Conservation (phyloP, 345 rosid species). For the Gossypium longicalyx region DNA sequence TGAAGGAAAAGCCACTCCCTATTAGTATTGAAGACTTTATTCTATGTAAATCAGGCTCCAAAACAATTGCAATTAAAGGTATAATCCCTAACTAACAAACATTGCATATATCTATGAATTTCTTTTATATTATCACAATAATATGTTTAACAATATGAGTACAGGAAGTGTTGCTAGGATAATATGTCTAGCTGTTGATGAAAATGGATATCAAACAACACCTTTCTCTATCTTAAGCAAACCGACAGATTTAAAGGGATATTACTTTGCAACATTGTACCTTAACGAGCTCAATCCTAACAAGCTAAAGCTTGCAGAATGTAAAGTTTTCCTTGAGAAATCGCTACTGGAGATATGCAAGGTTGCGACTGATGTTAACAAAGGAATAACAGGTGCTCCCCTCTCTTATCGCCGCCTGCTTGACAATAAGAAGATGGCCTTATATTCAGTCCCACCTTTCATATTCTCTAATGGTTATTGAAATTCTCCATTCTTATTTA, state of each 20-base stretch:
- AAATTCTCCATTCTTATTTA: not conserved
- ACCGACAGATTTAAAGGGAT: conserved; percentile 33
- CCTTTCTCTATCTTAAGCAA: conserved; percentile 27
- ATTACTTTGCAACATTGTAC: conserved; percentile 30
- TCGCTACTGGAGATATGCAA: conserved; percentile 30
- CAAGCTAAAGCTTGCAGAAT: conserved; percentile 25
- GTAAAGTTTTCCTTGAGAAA: conserved; percentile 39
- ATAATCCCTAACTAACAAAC: conserved; percentile 1
- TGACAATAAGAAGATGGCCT: conserved; percentile 15
- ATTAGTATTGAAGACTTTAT: conserved; percentile 35
- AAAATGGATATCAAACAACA: conserved; percentile 30
- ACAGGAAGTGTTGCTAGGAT: conserved; percentile 41
- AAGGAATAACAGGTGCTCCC: conserved; percentile 28
- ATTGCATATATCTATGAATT: too few species aligned
- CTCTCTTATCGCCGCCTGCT: conserved; percentile 26
- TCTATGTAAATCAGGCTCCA: conserved; percentile 31
- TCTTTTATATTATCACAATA: not conserved
- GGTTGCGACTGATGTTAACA: conserved; percentile 29
- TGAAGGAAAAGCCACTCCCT: conserved; percentile 20
- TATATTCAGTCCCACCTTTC: not conserved
- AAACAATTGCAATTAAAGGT: conserved; percentile 33
- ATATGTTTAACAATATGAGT: not conserved
- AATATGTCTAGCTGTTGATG: conserved; percentile 30
- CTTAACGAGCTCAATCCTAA: conserved; percentile 13
- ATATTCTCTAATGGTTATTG: not conserved